phyloP scores from a whole-genome alignment of 2,329 filamentous ascomycete species.

The Didymella pomorum region DNA sequence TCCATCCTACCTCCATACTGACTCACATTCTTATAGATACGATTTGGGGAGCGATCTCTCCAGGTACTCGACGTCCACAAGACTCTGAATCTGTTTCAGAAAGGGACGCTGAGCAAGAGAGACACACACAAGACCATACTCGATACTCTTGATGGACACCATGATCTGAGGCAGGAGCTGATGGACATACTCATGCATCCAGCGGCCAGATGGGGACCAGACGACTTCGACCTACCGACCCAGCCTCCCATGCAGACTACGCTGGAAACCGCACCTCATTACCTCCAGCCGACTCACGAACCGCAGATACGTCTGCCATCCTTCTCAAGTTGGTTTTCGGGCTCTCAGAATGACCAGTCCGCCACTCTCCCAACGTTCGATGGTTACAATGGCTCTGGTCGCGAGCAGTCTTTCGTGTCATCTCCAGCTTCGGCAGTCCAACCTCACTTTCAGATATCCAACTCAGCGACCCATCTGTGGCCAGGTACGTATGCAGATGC shows the following conservation, averaged over 20 bases:
- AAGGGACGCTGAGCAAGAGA: conserved; percentile 31
- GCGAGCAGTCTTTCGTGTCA: neutral
- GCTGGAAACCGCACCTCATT: conserved; percentile 23
- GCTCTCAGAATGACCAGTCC: conserved; percentile 4
- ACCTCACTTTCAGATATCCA: neutral
- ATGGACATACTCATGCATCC: conserved; percentile 34
- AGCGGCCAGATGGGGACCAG: conserved; percentile 32
- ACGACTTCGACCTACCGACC: conserved; percentile 28
- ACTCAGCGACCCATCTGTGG: neutral
- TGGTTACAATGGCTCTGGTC: conserved; percentile 1
- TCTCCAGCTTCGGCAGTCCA: neutral
- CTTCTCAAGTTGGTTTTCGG: conserved; percentile 23
- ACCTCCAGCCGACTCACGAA: conserved; percentile 38
- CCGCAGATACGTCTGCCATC: conserved; percentile 33
- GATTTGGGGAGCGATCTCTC: conserved; percentile 36
- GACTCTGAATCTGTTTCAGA: conserved; percentile 29
- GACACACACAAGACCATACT: conserved; percentile 31
- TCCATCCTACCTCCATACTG: neutral
- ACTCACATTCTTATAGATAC: conserved; percentile 20
- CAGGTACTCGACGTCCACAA: conserved; percentile 28
- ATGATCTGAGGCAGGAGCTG: conserved; percentile 35
- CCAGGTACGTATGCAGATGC: neutral
- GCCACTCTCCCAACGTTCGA: neutral
- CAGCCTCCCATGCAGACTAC: neutral
- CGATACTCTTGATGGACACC: conserved; percentile 26